Conservation (phyloP, 352 stramenopile genomes). For the Globisporangium takayamanum region DNA sequence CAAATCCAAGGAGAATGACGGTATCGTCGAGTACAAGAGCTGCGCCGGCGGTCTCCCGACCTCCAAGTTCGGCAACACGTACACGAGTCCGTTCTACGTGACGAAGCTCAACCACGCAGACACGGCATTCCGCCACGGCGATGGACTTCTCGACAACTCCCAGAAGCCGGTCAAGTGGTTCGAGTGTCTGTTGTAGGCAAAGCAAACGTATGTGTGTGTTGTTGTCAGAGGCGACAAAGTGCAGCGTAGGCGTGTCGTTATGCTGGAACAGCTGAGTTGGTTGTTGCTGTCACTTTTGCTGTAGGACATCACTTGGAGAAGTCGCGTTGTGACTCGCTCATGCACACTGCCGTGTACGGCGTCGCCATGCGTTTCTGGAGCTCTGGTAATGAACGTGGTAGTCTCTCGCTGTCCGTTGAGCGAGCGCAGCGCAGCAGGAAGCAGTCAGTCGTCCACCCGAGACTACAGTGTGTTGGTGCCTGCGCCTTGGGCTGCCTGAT, state of each 20-base stretch:
- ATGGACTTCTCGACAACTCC: constrained; percentile 23
- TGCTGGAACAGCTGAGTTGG: not conserved
- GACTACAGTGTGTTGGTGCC: too few species aligned
- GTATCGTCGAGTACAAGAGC: constrained; percentile 34
- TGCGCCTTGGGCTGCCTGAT: too few species aligned
- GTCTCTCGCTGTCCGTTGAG: too few species aligned
- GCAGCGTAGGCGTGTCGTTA: not conserved
- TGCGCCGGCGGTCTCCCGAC: constrained; percentile 22
- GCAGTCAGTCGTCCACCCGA: too few species aligned
- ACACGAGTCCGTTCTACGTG: constrained; percentile 29
- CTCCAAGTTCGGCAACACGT: constrained; percentile 27
- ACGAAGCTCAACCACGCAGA: constrained; percentile 44
- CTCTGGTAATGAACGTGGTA: too few species aligned
- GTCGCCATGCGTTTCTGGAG: too few species aligned
- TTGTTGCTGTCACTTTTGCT: too few species aligned
- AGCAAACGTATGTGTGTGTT: not conserved
- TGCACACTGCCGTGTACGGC: too few species aligned
- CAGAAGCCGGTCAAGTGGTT: constrained; percentile 21
- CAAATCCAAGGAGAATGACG: not conserved
- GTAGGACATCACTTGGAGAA: too few species aligned
- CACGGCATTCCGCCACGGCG: constrained; percentile 29
- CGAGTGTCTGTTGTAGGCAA: constrained; percentile 15
- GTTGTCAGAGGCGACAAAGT: not conserved
- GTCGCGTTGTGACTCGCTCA: too few species aligned
- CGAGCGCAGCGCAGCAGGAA: too few species aligned